A percentile compares a stretch with the other conserved stretches of the same genome.
Evolutionary conservation across 108 stramenopile genomes (phyloP).

Genomic region (Chaetoceros tenuissimus): DNA sequence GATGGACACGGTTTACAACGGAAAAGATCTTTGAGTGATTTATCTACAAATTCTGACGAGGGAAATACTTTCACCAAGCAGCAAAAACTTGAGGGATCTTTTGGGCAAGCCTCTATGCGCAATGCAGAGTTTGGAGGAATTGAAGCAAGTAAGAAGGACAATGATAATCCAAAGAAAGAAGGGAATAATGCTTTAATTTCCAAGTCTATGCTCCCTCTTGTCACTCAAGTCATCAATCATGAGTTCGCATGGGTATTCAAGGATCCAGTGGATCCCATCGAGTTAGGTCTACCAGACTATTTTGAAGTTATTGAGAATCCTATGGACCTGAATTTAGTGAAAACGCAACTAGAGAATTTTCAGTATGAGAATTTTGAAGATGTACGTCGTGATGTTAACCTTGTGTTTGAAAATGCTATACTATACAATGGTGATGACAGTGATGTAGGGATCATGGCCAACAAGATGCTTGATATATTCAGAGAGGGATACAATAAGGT

Average conservation of each 20-base stretch:
- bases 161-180: no score
- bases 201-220: no score
- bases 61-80: background rate
- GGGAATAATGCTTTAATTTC: no score
- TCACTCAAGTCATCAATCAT: slow-evolving; percentile 75
- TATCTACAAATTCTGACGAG: slow-evolving; percentile 1
- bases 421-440: slow-evolving; percentile 78
- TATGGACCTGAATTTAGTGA: slow-evolving; percentile 71
- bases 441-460: slow-evolving; percentile 75
- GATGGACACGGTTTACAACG: slow-evolving; percentile 1
- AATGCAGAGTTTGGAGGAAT: slow-evolving; percentile 65
- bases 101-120: no score
- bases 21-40: background rate
- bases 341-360: slow-evolving; percentile 66
- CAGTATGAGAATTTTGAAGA: slow-evolving; percentile 61
- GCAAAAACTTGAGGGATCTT: no score
- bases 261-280: slow-evolving; percentile 90
- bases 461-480: slow-evolving; percentile 50
- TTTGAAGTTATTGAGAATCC: slow-evolving; percentile 87
- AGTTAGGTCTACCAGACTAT: slow-evolving; percentile 91
- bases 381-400: slow-evolving; percentile 50
- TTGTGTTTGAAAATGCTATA: slow-evolving; percentile 84
- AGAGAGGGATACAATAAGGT: slow-evolving; percentile 42
- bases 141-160: no score
- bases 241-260: slow-evolving; percentile 85